Evolutionary conservation across 805 yeast species (phyloP).

Genomic region (Teunomyces tritomae): DNA sequence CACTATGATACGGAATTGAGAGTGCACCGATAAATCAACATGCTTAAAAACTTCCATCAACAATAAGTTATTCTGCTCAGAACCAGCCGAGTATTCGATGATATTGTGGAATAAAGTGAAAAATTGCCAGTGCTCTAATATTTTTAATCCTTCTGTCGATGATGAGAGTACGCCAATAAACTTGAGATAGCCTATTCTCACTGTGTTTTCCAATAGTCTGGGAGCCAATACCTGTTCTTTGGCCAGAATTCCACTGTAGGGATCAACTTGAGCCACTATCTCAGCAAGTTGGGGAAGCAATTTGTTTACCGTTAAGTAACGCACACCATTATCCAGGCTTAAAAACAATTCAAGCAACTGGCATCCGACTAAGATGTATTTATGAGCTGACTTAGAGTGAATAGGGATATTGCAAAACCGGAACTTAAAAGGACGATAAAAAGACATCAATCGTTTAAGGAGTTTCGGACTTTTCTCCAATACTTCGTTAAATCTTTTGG

Average conservation of each 20-base stretch:
- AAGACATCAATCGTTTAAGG: slow-evolving; percentile 77
- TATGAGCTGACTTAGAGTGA: slow-evolving; percentile 50
- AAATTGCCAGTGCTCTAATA: slow-evolving; percentile 80
- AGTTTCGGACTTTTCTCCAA: slow-evolving; percentile 75
- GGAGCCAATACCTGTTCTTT: slow-evolving; percentile 72
- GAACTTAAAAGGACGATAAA: slow-evolving; percentile 87
- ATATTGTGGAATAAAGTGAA: slow-evolving; percentile 78
- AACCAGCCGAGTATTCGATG: slow-evolving; percentile 42
- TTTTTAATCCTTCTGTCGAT: slow-evolving; percentile 57
- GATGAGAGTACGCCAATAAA: slow-evolving; percentile 72
- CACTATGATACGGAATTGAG: slow-evolving; percentile 67
- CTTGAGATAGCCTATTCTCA: slow-evolving; percentile 73
- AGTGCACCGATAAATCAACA: slow-evolving; percentile 56
- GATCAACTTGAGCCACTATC: slow-evolving; percentile 81
- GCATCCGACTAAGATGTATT: slow-evolving; percentile 71
- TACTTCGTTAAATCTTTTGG: slow-evolving; percentile 72
- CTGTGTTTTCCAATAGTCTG: slow-evolving; percentile 56
- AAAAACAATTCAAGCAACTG: slow-evolving; percentile 67
- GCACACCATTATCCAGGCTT: slow-evolving; percentile 61
- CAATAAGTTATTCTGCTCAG: slow-evolving; percentile 44
- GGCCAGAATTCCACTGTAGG: slow-evolving; percentile 69
- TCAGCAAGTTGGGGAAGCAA: slow-evolving; percentile 86
- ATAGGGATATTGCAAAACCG: slow-evolving; percentile 50
- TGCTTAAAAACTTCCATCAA: slow-evolving; percentile 56
- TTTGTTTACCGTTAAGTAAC: slow-evolving; percentile 67